Percentiles rank a stretch among this genome's conserved stretches.
phyloP scores from a whole-genome alignment of 805 yeast genomes.

The Candida manassasensis region DNA sequence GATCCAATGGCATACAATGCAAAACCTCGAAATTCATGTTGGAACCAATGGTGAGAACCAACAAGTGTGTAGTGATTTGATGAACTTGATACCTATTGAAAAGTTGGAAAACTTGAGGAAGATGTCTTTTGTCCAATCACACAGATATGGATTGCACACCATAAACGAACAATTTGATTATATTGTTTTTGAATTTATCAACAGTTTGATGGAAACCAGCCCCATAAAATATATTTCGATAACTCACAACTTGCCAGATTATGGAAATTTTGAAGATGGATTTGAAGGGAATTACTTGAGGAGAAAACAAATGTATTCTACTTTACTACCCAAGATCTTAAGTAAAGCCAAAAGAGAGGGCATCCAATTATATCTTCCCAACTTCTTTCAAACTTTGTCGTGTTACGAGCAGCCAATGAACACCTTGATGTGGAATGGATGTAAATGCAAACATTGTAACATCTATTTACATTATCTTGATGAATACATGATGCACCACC shows the following conservation, averaged over 20 bases:
- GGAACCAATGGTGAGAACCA: conserved; percentile 45
- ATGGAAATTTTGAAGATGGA: conserved; percentile 58
- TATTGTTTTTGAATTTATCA: conserved; percentile 40
- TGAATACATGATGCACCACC: conserved; percentile 58
- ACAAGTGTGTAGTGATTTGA: conserved; percentile 43
- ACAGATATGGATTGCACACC: conserved; percentile 23
- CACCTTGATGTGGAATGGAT: conserved; percentile 74
- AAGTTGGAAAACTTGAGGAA: conserved; percentile 28
- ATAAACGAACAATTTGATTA: conserved; percentile 38
- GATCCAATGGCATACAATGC: conserved; percentile 18
- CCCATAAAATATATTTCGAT: conserved; percentile 42
- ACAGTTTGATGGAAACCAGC: conserved; percentile 11
- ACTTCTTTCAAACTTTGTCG: conserved; percentile 53
- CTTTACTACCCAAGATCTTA: conserved; percentile 40
- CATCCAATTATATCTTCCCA: conserved; percentile 50
- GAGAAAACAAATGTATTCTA: conserved; percentile 48
- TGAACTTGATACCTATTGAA: conserved; percentile 29
- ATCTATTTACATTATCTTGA: conserved; percentile 50
- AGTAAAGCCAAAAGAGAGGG: conserved; percentile 20
- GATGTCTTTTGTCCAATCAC: conserved; percentile 31
- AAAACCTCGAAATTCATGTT: conserved; percentile 45
- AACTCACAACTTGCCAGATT: conserved; percentile 54
- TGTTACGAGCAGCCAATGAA: conserved; percentile 70
- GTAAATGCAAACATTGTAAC: conserved; percentile 57
- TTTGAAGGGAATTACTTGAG: conserved; percentile 70